Evolutionary conservation across 148 eudicot genomes (phyloP).

Genomic region (Arbutus unedo): DNA sequence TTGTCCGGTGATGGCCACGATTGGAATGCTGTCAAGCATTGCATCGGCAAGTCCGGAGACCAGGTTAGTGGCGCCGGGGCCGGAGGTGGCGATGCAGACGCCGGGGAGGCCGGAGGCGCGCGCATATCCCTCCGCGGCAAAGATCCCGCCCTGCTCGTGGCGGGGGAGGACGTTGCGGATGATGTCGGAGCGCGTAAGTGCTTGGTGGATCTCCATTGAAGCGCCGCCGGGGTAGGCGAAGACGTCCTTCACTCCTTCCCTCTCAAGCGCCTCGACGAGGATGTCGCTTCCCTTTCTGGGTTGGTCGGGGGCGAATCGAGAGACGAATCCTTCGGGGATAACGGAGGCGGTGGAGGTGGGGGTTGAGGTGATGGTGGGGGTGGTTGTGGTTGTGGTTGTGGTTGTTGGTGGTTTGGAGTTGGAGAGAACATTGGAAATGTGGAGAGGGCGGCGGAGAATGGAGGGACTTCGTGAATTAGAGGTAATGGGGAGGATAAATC

Average conservation of each 20-base stretch:
- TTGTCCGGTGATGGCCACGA: conserved; percentile 86
- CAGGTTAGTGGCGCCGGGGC: conserved; percentile 90
- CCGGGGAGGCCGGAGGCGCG: conserved; percentile 83
- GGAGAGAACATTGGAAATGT: conserved; percentile 19
- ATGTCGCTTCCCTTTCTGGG: conserved; percentile 82
- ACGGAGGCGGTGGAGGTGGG: conserved; percentile 15
- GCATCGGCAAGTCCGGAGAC: conserved; percentile 91
- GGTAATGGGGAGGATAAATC: conserved; percentile 21
- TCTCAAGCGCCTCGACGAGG: conserved; percentile 83
- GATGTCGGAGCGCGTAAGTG: conserved; percentile 58
- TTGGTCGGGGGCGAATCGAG: conserved; percentile 60
- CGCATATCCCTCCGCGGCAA: conserved; percentile 92
- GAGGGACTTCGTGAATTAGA: conserved; percentile 4
- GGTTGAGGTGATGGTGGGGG: conserved; percentile 5
- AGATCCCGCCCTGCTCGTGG: conserved; percentile 91
- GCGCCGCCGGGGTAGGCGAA: conserved; percentile 98
- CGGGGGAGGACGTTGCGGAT: conserved; percentile 79
- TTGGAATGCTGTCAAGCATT: conserved; percentile 64
- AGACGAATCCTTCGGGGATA: conserved; percentile 14
- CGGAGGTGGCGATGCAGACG: conserved; percentile 90
- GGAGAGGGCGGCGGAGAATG: conserved; percentile 19
- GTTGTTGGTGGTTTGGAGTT: conserved; percentile 13
- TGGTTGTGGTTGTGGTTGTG: not conserved
- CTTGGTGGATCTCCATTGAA: conserved; percentile 88
- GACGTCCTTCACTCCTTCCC: conserved; percentile 69